These are phyloP conservation scores for Halophytophthora batemanensis DNA, from an alignment of 352 stramenopile genomes.

Conservation along the genomic window DNA sequence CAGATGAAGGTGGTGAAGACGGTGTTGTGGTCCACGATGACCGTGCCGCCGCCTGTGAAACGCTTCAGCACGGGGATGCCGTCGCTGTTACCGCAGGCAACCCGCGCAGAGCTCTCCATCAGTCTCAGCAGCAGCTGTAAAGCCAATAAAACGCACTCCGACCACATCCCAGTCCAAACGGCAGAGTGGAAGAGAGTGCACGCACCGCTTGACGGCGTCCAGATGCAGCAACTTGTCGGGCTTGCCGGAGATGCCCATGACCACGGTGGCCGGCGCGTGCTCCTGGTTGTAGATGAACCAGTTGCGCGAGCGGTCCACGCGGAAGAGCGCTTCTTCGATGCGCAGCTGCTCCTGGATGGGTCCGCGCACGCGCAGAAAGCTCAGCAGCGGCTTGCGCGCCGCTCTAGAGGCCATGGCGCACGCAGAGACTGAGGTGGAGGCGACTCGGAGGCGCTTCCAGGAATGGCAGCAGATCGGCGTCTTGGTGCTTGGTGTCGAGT, in stretches of 20 bases:
- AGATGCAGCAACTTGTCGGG: slow-evolving; percentile 88
- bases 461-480: slow-evolving; percentile 1
- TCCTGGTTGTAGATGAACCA: slow-evolving; percentile 84
- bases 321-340: slow-evolving; percentile 93
- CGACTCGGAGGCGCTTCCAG: neutral
- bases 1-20: slow-evolving; percentile 93
- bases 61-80: slow-evolving; percentile 89
- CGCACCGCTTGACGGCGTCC: slow-evolving; percentile 72
- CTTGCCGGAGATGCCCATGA: slow-evolving; percentile 96
- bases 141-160: slow-evolving; percentile 1
- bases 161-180: neutral
- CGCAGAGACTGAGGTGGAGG: neutral
- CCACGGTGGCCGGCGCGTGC: slow-evolving; percentile 75
- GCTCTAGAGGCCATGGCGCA: slow-evolving; percentile 12
- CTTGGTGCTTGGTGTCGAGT: slow-evolving; percentile 6
- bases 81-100: slow-evolving; percentile 34
- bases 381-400: slow-evolving; percentile 47
- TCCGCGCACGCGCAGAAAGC: slow-evolving; percentile 65
- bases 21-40: slow-evolving; percentile 95
- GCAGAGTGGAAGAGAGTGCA: slow-evolving; percentile 4
- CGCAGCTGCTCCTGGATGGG: slow-evolving; percentile 83
- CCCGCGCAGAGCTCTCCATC: neutral
- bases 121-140: neutral
- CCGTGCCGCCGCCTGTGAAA: slow-evolving; percentile 96
- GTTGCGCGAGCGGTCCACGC: slow-evolving; percentile 76